Evolutionary conservation across 106 monocot genomes (phyloP).

Genomic region (Apostasia shenzhenica): DNA sequence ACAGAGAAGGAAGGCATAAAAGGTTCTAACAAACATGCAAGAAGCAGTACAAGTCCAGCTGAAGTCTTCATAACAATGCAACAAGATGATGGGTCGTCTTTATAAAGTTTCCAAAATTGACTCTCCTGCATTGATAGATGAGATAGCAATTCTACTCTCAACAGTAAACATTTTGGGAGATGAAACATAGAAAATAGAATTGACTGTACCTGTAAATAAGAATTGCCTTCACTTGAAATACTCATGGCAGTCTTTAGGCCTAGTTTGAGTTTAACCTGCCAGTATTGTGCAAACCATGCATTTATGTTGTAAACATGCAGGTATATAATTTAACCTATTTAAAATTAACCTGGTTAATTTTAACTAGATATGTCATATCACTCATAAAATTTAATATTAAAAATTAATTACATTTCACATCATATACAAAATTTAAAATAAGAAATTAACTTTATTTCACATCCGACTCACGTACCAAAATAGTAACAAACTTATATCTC

Average conservation of each 20-base stretch:
- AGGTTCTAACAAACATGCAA: conserved; percentile 86
- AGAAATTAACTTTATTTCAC: too few species aligned
- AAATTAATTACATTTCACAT: neutral
- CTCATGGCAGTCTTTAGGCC: conserved; percentile 89
- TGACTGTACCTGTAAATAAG: conserved; percentile 69
- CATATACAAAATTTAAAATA: neutral
- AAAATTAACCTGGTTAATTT: too few species aligned
- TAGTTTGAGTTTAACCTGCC: conserved; percentile 90
- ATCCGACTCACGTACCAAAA: too few species aligned
- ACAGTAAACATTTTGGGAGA: neutral
- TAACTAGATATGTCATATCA: too few species aligned
- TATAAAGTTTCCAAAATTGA: conserved; percentile 94
- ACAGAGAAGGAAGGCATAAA: conserved; percentile 94
- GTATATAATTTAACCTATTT: neutral
- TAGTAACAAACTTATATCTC: too few species aligned
- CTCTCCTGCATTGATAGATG: conserved; percentile 49
- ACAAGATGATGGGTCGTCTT: conserved; percentile 75
- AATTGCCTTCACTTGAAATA: conserved; percentile 91
- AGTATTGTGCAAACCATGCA: neutral
- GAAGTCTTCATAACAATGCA: conserved; percentile 88
- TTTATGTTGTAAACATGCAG: neutral
- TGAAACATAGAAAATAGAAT: neutral
- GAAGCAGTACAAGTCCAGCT: conserved; percentile 81
- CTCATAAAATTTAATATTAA: too few species aligned
- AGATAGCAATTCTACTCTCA: neutral